These are phyloP conservation scores for Crucihimalaya himalaica DNA, from an alignment of 345 rosid genomes.

Conservation along the genomic window DNA sequence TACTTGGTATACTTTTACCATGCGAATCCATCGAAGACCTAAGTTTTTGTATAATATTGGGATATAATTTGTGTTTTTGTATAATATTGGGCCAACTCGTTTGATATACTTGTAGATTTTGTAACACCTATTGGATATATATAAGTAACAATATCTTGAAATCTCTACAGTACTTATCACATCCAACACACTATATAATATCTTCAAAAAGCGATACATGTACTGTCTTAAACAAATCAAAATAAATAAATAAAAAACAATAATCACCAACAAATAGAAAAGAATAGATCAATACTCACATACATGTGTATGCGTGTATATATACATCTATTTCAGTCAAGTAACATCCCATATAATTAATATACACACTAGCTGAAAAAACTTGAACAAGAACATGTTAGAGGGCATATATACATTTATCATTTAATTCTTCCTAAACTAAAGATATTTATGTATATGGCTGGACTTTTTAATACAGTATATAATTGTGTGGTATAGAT, in stretches of 20 bases:
- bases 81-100: not conserved
- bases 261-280: not conserved
- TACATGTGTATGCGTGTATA: too few relatives aligned
- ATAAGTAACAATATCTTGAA: constrained; percentile 11
- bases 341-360: too few relatives aligned
- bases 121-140: not conserved
- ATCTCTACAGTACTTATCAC: not conserved
- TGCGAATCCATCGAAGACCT: not conserved
- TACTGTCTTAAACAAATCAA: not conserved
- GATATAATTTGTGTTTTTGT: too few relatives aligned
- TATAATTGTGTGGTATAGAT: not conserved
- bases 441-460: not conserved
- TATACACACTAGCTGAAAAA: not conserved
- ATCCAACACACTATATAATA: constrained; percentile 4
- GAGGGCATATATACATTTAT: not conserved
- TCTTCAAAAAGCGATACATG: not conserved
- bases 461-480: not conserved
- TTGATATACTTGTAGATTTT: not conserved
- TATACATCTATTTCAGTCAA: too few relatives aligned
- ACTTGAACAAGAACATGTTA: not conserved
- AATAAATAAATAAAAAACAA: too few relatives aligned
- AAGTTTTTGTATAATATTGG: not conserved
- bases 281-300: too few relatives aligned
- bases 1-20: not conserved
- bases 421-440: not conserved